These are phyloP conservation scores for Botryotinia calthae DNA, from an alignment of 2,329 filamentous ascomycete genomes.

Conservation along the genomic window DNA sequence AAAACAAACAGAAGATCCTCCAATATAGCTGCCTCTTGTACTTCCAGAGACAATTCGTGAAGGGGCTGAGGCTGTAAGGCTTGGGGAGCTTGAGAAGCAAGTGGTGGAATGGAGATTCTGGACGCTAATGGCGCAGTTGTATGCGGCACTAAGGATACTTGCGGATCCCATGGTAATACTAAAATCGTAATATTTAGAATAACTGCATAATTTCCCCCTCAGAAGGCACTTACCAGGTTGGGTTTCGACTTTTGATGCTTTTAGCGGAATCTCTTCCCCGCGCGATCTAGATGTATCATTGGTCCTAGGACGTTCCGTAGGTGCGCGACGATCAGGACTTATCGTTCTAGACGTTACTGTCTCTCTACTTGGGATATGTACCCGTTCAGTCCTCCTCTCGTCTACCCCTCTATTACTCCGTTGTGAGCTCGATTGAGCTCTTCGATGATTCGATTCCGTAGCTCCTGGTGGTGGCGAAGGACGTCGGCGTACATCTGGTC, in stretches of 20 bases:
- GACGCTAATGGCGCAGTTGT: conserved; percentile 53
- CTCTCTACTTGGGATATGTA: conserved; percentile 61
- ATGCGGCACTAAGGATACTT: conserved; percentile 68
- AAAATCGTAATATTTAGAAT: conserved; percentile 17
- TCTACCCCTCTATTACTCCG: conserved; percentile 47
- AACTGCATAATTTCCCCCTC: background rate
- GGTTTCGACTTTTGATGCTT: conserved; percentile 46
- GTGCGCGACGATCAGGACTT: conserved; percentile 50
- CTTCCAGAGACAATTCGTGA: conserved; percentile 69
- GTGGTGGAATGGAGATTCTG: conserved; percentile 61
- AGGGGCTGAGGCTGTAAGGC: conserved; percentile 67
- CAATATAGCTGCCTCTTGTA: conserved; percentile 81
- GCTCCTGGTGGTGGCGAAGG: conserved; percentile 33
- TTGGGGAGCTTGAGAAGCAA: conserved; percentile 71
- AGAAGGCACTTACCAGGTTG: conserved; percentile 45
- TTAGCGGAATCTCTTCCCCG: conserved; percentile 33
- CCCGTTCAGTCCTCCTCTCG: conserved; percentile 53
- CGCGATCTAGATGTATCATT: conserved; percentile 31
- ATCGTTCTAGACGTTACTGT: conserved; percentile 57
- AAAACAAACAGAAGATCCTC: conserved; percentile 93
- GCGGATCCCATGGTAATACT: conserved; percentile 69
- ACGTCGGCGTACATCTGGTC: conserved; percentile 30
- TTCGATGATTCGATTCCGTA: conserved; percentile 49
- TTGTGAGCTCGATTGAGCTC: conserved; percentile 55
- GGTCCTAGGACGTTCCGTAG: conserved; percentile 26